phyloP scores from a whole-genome alignment of 257 asterid genomes.

The Nicotiana knightiana region DNA sequence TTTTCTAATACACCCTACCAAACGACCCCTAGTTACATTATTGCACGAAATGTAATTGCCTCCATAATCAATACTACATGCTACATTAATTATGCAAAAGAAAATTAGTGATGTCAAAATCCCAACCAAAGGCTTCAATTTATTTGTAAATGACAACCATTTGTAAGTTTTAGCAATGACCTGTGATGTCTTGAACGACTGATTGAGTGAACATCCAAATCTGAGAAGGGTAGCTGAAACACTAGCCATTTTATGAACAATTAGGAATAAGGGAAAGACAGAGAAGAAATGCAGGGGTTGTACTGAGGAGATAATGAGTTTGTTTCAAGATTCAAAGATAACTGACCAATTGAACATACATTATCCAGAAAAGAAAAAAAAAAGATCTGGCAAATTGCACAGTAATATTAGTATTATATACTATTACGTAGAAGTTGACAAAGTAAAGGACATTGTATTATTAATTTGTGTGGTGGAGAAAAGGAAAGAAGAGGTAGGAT shows the following conservation, averaged over 20 bases:
- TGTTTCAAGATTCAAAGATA: background rate
- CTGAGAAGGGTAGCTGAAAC: conserved; percentile 44
- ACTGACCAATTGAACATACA: background rate
- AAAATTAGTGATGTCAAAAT: background rate
- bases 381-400: background rate
- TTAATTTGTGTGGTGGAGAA: background rate
- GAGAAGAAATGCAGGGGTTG: background rate
- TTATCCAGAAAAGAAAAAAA: background rate
- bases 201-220: conserved; percentile 25
- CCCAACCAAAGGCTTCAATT: background rate
- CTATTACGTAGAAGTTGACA: background rate
- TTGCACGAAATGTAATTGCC: no score
- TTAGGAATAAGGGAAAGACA: background rate
- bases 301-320: background rate
- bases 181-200: conserved; percentile 27
- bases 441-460: background rate
- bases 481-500: background rate
- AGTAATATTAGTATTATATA: background rate
- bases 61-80: background rate
- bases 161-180: conserved; percentile 4
- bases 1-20: no score
- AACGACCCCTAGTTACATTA: no score
- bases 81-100: background rate
- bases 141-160: no score
- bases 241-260: conserved; percentile 33